phyloP scores from a whole-genome alignment of 2,329 filamentous ascomycete genomes.

The Pyrenophora graminea region DNA sequence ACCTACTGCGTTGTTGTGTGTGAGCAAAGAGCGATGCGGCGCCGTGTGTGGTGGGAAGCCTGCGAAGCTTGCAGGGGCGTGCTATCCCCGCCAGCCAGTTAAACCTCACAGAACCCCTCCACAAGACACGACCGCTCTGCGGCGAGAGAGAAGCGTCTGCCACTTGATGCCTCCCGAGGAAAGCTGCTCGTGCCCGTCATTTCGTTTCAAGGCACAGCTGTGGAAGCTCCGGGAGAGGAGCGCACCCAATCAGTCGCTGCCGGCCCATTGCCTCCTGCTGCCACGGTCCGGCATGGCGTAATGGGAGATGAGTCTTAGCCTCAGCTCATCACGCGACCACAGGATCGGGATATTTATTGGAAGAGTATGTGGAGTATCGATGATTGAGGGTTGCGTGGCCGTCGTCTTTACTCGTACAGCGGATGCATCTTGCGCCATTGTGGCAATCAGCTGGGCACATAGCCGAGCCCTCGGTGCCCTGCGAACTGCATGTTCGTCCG shows the following conservation, averaged over 20 bases:
- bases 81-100: slow-evolving; percentile 26
- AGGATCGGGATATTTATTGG: not conserved
- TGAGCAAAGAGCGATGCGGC: slow-evolving; percentile 30
- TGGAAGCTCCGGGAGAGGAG: slow-evolving; percentile 10
- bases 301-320: slow-evolving; percentile 18
- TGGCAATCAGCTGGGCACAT: slow-evolving; percentile 1
- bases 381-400: slow-evolving; percentile 3
- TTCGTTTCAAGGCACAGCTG: slow-evolving; percentile 24
- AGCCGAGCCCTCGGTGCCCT: slow-evolving; percentile 1
- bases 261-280: slow-evolving; percentile 23
- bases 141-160: slow-evolving; percentile 21
- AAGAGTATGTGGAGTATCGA: not conserved
- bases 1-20: slow-evolving; percentile 22
- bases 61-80: slow-evolving; percentile 29
- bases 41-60: slow-evolving; percentile 36
- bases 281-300: slow-evolving; percentile 23
- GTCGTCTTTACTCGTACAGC: not conserved
- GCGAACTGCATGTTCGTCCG: slow-evolving; percentile 14
- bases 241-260: slow-evolving; percentile 29
- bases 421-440: slow-evolving; percentile 1
- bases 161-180: slow-evolving; percentile 20
- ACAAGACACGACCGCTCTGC: slow-evolving; percentile 19
- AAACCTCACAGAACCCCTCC: slow-evolving; percentile 16
- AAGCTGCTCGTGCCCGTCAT: slow-evolving; percentile 34
- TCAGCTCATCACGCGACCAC: slow-evolving; percentile 3